phyloP scores from a whole-genome alignment of 2,329 filamentous ascomycete genomes.

The Fusarium mundagurra region DNA sequence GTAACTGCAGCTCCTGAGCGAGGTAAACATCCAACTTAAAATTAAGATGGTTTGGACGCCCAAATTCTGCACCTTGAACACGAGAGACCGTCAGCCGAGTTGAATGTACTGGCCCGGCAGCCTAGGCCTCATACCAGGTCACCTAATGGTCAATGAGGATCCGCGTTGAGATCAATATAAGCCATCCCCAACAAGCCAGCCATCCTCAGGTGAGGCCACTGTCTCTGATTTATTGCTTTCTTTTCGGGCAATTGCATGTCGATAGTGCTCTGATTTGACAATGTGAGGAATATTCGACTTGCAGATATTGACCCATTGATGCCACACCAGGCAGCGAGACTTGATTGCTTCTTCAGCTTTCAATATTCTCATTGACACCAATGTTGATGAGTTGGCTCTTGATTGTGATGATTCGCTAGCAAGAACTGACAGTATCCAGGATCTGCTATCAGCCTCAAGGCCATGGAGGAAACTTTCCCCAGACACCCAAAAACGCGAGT shows the following conservation, averaged over 20 bases:
- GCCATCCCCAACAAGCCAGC: slow-evolving; percentile 5
- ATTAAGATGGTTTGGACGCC: slow-evolving; percentile 12
- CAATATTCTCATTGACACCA: background rate
- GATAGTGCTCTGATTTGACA: background rate
- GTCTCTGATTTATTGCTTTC: slow-evolving; percentile 21
- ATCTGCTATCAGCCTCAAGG: background rate
- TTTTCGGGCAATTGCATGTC: background rate
- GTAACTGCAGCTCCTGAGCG: slow-evolving; percentile 17
- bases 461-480: background rate
- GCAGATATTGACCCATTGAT: background rate
- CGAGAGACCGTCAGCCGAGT: slow-evolving; percentile 30
- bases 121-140: slow-evolving; percentile 2
- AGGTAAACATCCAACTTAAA: background rate
- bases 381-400: background rate
- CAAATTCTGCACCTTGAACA: slow-evolving; percentile 29
- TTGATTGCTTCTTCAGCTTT: background rate
- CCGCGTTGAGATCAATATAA: slow-evolving; percentile 4
- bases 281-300: background rate
- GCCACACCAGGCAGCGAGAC: background rate
- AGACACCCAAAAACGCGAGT: background rate
- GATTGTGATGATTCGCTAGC: background rate
- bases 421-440: no score
- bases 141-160: background rate
- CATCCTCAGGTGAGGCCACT: slow-evolving; percentile 15
- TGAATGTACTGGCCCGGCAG: slow-evolving; percentile 11